Percentiles rank a stretch among this genome's conserved stretches.
Evolutionary conservation across 805 yeast species (phyloP).

Genomic region (Naumovozyma dairenensis): DNA sequence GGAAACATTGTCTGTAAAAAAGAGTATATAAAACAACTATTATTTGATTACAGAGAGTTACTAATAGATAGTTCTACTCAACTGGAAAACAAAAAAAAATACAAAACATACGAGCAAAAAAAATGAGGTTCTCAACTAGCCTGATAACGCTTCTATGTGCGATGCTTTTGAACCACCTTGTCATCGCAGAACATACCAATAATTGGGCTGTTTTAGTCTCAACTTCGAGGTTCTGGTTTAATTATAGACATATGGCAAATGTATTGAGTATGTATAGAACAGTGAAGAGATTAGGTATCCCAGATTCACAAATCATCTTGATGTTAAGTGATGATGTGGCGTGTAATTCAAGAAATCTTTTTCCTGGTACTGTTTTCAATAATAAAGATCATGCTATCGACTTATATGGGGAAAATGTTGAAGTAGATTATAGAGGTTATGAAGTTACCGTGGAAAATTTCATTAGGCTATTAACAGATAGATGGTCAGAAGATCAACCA

Average conservation of each 20-base stretch:
- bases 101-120: no score
- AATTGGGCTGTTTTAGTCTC: slow-evolving; percentile 85
- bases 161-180: slow-evolving; percentile 1
- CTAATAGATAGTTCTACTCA: no score
- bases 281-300: slow-evolving; percentile 90
- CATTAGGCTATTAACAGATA: slow-evolving; percentile 81
- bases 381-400: slow-evolving; percentile 88
- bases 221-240: slow-evolving; percentile 96
- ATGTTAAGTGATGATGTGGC: slow-evolving; percentile 97
- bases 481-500: slow-evolving; percentile 94
- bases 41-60: no score
- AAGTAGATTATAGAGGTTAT: slow-evolving; percentile 94
- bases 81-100: no score
- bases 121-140: no score
- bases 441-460: slow-evolving; percentile 97
- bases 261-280: slow-evolving; percentile 90
- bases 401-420: slow-evolving; percentile 86
- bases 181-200: slow-evolving; percentile 39
- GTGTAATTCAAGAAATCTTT: slow-evolving; percentile 90
- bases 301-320: slow-evolving; percentile 91
- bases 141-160: no score
- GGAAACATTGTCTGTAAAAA: no score
- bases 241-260: slow-evolving; percentile 96
- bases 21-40: no score
- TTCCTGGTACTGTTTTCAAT: slow-evolving; percentile 92